These are phyloP conservation scores for Colletotrichum magnum DNA, from an alignment of 2,329 filamentous ascomycete species.

Conservation along the genomic window DNA sequence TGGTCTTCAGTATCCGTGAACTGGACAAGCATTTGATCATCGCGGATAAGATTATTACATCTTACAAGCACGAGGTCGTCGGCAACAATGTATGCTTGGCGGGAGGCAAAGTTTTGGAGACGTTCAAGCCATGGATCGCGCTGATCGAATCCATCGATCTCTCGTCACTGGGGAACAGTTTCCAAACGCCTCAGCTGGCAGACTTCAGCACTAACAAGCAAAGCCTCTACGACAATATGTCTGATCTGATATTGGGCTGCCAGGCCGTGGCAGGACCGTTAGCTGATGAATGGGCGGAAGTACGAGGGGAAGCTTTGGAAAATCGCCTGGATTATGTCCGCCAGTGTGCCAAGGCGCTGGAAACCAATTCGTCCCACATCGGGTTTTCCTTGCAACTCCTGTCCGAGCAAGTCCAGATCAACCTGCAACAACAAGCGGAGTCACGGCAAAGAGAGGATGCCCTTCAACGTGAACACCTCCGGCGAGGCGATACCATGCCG, in stretches of 20 bases:
- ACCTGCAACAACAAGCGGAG: constrained; percentile 62
- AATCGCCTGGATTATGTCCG: constrained; percentile 87
- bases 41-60: constrained; percentile 85
- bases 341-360: constrained; percentile 82
- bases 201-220: constrained; percentile 95
- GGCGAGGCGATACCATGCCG: constrained; percentile 71
- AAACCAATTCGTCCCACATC: constrained; percentile 89
- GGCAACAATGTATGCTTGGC: constrained; percentile 86
- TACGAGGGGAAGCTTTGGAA: constrained; percentile 91
- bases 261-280: constrained; percentile 93
- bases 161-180: constrained; percentile 80
- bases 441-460: constrained; percentile 60
- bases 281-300: constrained; percentile 94
- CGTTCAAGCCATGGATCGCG: constrained; percentile 90
- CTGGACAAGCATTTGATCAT: constrained; percentile 86
- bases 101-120: constrained; percentile 85
- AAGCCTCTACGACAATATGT: constrained; percentile 91
- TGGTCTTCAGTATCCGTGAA: constrained; percentile 88
- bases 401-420: constrained; percentile 81
- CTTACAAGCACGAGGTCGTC: constrained; percentile 82
- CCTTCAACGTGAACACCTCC: constrained; percentile 65
- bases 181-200: constrained; percentile 86
- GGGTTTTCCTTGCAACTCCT: constrained; percentile 90
- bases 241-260: constrained; percentile 88
- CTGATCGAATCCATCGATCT: constrained; percentile 94